phyloP scores from a whole-genome alignment of 1,284 basidiomycete genomes.

The Rhodofomes roseus region DNA sequence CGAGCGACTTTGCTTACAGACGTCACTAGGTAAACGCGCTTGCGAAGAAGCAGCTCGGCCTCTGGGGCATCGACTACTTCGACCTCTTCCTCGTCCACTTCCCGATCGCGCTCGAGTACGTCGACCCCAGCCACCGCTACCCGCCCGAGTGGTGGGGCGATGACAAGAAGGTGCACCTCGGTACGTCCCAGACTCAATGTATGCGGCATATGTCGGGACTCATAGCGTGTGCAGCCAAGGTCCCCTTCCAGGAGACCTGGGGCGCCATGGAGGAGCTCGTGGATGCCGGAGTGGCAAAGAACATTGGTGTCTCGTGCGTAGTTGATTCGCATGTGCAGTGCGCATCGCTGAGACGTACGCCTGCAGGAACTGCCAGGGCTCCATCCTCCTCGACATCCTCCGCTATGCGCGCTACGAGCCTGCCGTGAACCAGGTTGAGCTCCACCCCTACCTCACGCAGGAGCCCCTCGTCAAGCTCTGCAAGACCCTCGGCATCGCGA shows the following conservation, averaged over 20 bases:
- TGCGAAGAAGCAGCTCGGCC: constrained; percentile 59
- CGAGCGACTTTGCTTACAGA: not conserved
- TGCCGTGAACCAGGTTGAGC: constrained; percentile 72
- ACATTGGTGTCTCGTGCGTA: constrained; percentile 66
- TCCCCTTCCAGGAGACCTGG: constrained; percentile 76
- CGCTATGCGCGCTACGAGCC: constrained; percentile 71
- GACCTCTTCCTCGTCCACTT: constrained; percentile 79
- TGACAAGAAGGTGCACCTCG: constrained; percentile 56
- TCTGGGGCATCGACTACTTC: constrained; percentile 81
- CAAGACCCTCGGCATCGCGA: constrained; percentile 57
- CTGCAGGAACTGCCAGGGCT: constrained; percentile 60
- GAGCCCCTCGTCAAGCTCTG: constrained; percentile 57
- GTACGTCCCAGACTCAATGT: constrained; percentile 31
- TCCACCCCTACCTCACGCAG: constrained; percentile 77
- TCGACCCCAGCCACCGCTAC: constrained; percentile 71
- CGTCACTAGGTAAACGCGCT: constrained; percentile 44
- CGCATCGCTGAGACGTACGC: not conserved
- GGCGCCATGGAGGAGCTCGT: constrained; percentile 70
- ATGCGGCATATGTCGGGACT: not conserved
- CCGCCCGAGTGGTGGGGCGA: constrained; percentile 77
- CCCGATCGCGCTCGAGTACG: constrained; percentile 73
- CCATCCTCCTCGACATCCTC: constrained; percentile 60
- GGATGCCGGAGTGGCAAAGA: constrained; percentile 64
- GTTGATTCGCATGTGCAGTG: not conserved
- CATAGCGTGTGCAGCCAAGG: constrained; percentile 41